phyloP scores from a whole-genome alignment of 177 flowering plant species.

The Vitis hybrid region DNA sequence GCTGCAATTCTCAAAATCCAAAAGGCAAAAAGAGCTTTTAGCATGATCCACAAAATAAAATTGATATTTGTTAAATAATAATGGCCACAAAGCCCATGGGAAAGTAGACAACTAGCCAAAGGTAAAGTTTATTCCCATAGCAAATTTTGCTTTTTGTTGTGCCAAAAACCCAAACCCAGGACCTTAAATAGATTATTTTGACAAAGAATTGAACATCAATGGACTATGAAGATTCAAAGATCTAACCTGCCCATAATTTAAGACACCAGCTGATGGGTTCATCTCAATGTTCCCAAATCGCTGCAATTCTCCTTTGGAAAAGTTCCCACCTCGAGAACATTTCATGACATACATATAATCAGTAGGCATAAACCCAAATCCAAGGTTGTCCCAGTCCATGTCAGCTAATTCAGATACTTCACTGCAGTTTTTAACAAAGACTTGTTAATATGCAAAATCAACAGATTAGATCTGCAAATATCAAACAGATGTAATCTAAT shows the following conservation, averaged over 20 bases:
- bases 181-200: background rate
- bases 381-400: slow-evolving; percentile 71
- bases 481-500: background rate
- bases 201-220: background rate
- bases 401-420: slow-evolving; percentile 38
- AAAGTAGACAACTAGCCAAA: no score
- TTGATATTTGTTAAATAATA: background rate
- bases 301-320: slow-evolving; percentile 56
- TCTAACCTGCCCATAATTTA: slow-evolving; percentile 77
- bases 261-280: slow-evolving; percentile 71
- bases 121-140: no score
- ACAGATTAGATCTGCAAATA: background rate
- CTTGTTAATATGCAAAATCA: slow-evolving; percentile 7
- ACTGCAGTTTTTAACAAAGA: slow-evolving; percentile 13
- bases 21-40: background rate
- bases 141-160: no score
- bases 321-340: slow-evolving; percentile 42
- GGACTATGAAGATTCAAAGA: background rate
- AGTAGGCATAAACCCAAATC: slow-evolving; percentile 56
- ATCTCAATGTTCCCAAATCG: slow-evolving; percentile 69
- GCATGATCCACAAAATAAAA: background rate
- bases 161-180: background rate
- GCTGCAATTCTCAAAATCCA: background rate
- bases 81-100: no score
- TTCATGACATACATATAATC: slow-evolving; percentile 75